A percentile compares a stretch with the other conserved stretches of the same genome.
Conservation (phyloP, 139 green algal species). For the Tetradesmus obliquus region DNA sequence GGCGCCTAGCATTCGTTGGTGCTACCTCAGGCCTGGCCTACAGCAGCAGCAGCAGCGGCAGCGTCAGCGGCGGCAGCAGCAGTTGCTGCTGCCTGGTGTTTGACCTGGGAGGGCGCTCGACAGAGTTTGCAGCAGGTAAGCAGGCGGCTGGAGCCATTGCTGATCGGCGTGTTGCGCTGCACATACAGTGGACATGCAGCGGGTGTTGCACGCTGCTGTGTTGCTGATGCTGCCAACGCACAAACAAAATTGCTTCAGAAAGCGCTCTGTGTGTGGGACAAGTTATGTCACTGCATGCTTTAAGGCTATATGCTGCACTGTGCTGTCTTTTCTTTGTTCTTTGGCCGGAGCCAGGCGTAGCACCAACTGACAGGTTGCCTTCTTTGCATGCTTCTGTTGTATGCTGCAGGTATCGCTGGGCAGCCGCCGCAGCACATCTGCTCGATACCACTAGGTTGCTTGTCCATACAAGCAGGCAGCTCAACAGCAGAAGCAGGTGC, state of each 20-base stretch:
- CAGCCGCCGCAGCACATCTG: neutral
- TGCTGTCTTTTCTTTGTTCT: neutral
- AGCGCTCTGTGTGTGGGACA: too few relatives aligned
- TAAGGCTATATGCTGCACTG: neutral
- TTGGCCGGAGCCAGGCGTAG: too few relatives aligned
- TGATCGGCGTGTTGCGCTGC: neutral
- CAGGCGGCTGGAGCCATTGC: neutral
- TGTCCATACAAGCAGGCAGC: neutral
- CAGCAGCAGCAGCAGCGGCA: neutral
- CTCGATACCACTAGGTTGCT: conserved; percentile 23
- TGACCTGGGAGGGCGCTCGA: conserved; percentile 29
- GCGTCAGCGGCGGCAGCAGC: neutral
- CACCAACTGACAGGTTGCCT: too few relatives aligned
- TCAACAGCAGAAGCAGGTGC: neutral
- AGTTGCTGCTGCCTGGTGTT: neutral
- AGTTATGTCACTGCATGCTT: too few relatives aligned
- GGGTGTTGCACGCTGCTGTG: neutral
- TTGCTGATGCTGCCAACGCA: neutral
- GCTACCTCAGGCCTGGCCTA: conserved; percentile 3
- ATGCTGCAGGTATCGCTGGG: conserved; percentile 7
- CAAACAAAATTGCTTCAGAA: too few relatives aligned
- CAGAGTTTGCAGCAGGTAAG: conserved; percentile 31
- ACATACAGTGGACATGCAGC: neutral
- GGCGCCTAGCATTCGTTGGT: conserved; percentile 4
- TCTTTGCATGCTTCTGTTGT: neutral